Evolutionary conservation across 371 early-diverging fungal species (phyloP).

Genomic region (Coemansia sp.): DNA sequence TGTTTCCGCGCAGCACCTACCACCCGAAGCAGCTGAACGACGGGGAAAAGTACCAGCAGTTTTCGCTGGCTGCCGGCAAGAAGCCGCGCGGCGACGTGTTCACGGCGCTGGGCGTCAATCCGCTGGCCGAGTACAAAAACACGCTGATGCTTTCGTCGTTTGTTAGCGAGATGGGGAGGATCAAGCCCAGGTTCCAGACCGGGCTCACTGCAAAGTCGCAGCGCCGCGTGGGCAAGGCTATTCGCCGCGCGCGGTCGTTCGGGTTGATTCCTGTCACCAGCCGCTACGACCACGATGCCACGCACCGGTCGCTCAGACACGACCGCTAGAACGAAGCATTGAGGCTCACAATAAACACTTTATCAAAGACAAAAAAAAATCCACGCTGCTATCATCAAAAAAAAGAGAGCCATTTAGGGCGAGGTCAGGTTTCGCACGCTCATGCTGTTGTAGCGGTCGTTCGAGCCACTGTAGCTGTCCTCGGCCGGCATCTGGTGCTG

Average conservation of each 20-base stretch:
- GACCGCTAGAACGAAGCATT: no score
- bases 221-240: constrained; percentile 75
- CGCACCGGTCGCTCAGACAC: not conserved
- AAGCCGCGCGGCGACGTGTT: constrained; percentile 60
- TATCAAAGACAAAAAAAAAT: not conserved
- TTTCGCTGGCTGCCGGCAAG: not conserved
- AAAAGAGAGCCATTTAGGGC: constrained; percentile 8
- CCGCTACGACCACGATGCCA: constrained; percentile 13
- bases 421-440: constrained; percentile 43
- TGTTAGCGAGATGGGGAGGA: constrained; percentile 79
- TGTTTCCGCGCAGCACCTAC: constrained; percentile 23
- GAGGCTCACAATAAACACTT: not conserved
- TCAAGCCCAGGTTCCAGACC: constrained; percentile 73
- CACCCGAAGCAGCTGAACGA: constrained; percentile 45
- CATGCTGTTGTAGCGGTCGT: constrained; percentile 39
- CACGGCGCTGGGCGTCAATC: constrained; percentile 64
- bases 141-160: constrained; percentile 65
- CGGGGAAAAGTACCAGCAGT: constrained; percentile 1
- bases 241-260: constrained; percentile 81
- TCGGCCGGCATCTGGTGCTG: constrained; percentile 8
- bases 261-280: constrained; percentile 56
- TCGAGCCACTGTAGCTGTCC: constrained; percentile 17
- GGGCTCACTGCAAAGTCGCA: constrained; percentile 75
- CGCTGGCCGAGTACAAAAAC: constrained; percentile 77
- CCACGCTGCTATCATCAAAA: no score